Conservation (phyloP, 139 green algal species). For the Chlorella sp. region DNA sequence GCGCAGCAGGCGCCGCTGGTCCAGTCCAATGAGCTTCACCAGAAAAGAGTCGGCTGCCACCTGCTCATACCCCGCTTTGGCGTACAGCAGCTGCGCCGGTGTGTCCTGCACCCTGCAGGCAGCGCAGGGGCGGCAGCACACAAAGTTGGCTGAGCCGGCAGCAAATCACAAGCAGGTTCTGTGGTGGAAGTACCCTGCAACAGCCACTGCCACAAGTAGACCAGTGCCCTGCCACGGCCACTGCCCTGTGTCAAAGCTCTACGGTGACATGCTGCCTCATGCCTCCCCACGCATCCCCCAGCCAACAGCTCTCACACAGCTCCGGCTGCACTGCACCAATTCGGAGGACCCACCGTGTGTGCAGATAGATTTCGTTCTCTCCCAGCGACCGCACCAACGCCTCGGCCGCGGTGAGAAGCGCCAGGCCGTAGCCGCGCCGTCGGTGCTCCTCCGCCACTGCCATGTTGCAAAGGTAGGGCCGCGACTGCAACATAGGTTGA, state of each 20-base stretch:
- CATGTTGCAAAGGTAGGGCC: conserved; percentile 83
- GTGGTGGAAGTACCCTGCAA: too few relatives aligned
- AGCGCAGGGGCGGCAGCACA: neutral
- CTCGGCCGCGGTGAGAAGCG: conserved; percentile 63
- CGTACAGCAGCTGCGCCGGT: conserved; percentile 46
- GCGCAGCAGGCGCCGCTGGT: conserved; percentile 55
- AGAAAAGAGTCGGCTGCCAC: conserved; percentile 40
- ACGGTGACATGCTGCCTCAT: too few relatives aligned
- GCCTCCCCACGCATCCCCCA: too few relatives aligned
- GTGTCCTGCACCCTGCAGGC: conserved; percentile 48
- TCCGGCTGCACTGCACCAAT: too few relatives aligned
- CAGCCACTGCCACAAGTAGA: too few relatives aligned
- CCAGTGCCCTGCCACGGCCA: too few relatives aligned
- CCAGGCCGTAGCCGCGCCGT: conserved; percentile 53
- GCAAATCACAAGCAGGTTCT: too few relatives aligned
- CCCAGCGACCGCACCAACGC: conserved; percentile 40
- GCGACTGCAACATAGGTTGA: conserved; percentile 51
- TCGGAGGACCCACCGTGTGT: conserved; percentile 44
- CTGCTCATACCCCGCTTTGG: conserved; percentile 36
- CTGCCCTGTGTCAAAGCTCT: too few relatives aligned
- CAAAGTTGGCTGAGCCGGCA: too few relatives aligned
- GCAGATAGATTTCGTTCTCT: conserved; percentile 59
- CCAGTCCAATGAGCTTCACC: conserved; percentile 44
- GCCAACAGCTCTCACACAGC: too few relatives aligned
- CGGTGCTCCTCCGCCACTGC: conserved; percentile 44